Percentiles rank a stretch among this genome's conserved stretches.
Conservation (phyloP, 2,329 filamentous ascomycete genomes). For the Juglanconis juglandina region DNA sequence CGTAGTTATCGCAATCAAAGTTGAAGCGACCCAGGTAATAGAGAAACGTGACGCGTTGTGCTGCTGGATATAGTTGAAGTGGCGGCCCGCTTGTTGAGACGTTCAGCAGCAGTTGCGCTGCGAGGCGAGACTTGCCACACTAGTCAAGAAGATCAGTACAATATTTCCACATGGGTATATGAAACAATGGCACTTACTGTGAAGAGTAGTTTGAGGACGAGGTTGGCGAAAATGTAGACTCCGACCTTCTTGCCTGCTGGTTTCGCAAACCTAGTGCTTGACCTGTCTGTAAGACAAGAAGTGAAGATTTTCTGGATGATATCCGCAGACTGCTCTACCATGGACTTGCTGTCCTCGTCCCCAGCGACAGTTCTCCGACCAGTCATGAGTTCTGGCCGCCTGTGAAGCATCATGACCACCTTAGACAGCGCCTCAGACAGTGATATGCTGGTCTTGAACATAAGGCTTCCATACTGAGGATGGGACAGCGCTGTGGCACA, state of each 20-base stretch:
- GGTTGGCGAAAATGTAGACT: constrained; percentile 88
- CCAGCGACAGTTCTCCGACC: constrained; percentile 54
- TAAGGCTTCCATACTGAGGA: constrained; percentile 72
- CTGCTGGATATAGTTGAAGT: constrained; percentile 74
- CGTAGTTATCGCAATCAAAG: constrained; percentile 80
- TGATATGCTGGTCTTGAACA: constrained; percentile 79
- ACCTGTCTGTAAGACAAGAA: constrained; percentile 79
- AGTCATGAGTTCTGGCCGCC: constrained; percentile 73
- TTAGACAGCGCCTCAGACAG: constrained; percentile 76
- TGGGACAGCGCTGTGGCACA: constrained; percentile 80
- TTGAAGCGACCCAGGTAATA: constrained; percentile 92
- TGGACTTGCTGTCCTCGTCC: constrained; percentile 68
- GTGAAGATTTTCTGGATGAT: constrained; percentile 88
- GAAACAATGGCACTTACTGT: constrained; percentile 50
- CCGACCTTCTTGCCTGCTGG: constrained; percentile 83
- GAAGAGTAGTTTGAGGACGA: constrained; percentile 84
- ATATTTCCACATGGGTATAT: constrained; percentile 1
- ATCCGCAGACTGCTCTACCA: constrained; percentile 85
- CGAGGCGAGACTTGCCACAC: constrained; percentile 78
- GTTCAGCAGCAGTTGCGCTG: constrained; percentile 84
- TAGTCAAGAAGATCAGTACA: constrained; percentile 28
- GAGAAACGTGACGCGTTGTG: constrained; percentile 85
- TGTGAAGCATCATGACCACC: constrained; percentile 80
- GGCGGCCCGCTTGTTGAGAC: constrained; percentile 81
- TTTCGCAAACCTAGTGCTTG: constrained; percentile 60